These are phyloP conservation scores for Phytophthora citricola DNA, from an alignment of 352 stramenopile species.

Conservation along the genomic window DNA sequence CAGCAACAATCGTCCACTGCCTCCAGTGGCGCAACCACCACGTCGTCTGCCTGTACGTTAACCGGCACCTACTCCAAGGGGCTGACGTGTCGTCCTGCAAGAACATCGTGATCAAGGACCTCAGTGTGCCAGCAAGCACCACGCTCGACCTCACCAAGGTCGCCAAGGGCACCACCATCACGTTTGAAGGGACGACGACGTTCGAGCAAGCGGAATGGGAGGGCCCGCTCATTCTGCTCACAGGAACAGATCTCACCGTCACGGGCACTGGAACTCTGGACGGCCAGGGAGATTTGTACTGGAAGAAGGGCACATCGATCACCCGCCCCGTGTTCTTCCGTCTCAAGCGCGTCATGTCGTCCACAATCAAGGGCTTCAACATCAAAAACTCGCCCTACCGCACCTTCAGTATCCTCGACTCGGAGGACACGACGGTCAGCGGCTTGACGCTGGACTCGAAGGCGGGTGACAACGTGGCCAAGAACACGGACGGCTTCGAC, in stretches of 20 bases:
- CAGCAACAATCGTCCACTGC: slow-evolving; percentile 29
- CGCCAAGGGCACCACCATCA: slow-evolving; percentile 40
- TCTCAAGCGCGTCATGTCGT: slow-evolving; percentile 32
- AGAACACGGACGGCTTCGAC: slow-evolving; percentile 39
- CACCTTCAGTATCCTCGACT: slow-evolving; percentile 47
- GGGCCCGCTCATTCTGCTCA: slow-evolving; percentile 42
- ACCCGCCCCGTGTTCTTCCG: slow-evolving; percentile 42
- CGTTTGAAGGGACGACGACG: slow-evolving; percentile 44
- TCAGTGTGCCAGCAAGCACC: slow-evolving; percentile 36
- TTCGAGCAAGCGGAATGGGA: slow-evolving; percentile 44
- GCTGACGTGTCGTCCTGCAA: slow-evolving; percentile 38
- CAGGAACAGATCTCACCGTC: slow-evolving; percentile 31
- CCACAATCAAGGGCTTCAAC: slow-evolving; percentile 44
- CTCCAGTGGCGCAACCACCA: slow-evolving; percentile 14
- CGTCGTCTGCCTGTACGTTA: slow-evolving; percentile 25
- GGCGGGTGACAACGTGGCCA: slow-evolving; percentile 27
- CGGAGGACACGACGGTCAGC: slow-evolving; percentile 29
- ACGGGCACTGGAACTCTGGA: slow-evolving; percentile 33
- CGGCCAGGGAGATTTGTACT: slow-evolving; percentile 37
- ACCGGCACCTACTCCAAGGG: slow-evolving; percentile 39
- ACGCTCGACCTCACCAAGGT: slow-evolving; percentile 48
- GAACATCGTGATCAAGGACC: slow-evolving; percentile 40
- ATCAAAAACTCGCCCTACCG: slow-evolving; percentile 55
- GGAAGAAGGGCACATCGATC: slow-evolving; percentile 38
- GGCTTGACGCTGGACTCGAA: slow-evolving; percentile 34